Conservation (phyloP, 2,329 filamentous ascomycete species). For the Venturia oleaginea region DNA sequence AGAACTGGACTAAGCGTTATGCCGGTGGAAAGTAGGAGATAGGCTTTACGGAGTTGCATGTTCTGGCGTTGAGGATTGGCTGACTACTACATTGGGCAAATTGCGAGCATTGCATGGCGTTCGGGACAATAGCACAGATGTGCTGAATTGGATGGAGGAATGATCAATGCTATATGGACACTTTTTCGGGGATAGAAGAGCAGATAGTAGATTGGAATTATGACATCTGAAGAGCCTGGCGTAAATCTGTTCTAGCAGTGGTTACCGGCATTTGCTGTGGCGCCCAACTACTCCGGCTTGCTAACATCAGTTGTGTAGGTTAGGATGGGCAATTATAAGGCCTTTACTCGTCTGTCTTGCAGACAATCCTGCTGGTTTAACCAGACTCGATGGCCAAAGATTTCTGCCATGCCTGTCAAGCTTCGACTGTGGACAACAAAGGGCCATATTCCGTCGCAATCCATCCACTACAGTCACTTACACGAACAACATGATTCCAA, state of each 20-base stretch:
- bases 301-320: too few relatives aligned
- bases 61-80: constrained; percentile 1
- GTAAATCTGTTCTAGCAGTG: neutral
- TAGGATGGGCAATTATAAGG: too few relatives aligned
- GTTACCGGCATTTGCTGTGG: neutral
- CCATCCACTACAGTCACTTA: too few relatives aligned
- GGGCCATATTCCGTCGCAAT: too few relatives aligned
- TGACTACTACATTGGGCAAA: neutral
- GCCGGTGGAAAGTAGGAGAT: constrained; percentile 40
- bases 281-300: too few relatives aligned
- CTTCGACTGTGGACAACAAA: too few relatives aligned
- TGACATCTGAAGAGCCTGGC: neutral
- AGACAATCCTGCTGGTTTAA: too few relatives aligned
- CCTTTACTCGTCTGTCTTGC: too few relatives aligned
- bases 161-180: neutral
- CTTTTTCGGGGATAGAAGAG: neutral
- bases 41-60: neutral
- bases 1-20: constrained; percentile 64
- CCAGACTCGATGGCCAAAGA: too few relatives aligned
- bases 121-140: neutral
- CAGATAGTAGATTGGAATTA: neutral
- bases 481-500: too few relatives aligned
- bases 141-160: neutral
- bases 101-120: constrained; percentile 6
- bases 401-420: too few relatives aligned